Base-by-base conservation (phyloP, 2,329 filamentous ascomycete genomes). In the Aspergillus sp. region DNA sequence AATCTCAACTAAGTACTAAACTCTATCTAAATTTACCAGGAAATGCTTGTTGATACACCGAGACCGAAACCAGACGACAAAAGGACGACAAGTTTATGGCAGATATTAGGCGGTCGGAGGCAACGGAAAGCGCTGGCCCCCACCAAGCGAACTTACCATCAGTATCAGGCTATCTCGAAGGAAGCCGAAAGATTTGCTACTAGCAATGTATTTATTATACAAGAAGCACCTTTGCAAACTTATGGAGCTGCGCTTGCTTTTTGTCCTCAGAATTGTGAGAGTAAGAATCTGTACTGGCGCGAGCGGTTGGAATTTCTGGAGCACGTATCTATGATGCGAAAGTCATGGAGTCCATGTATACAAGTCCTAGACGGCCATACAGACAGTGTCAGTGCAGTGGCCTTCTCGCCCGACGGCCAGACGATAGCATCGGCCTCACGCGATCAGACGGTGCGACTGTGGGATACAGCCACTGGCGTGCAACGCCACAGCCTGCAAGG, bases 161-260 rank as follows among this genome's bases (percentile, higher is more conserved):
- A 54, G 18, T 26, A 54, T 3, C 45, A 54, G 31, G 24, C 32
- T 49, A 50, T 58, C 18, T 58, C 54, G n/a, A 58, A 58, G 50
- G 56, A 58, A 26, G 45, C 46, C 20, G 51, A 58, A 24, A 58
- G 51, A 29, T 58, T 58, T 46, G 29, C 52, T 39, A 54, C 9
- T 46, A 49, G 24, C 10, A 29, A 49, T 47, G 49, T 11, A 6
- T 18, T 11, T 5, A 57, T 57, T 4, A 57, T 57, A 52, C 51
- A 58, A 47, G 46, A 58, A 24, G 51, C 56, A 45, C 56, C 51
- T 42, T 45, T 58, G 31, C 51, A 58, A 51, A 32, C 22, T 42
- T 58, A 58, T 18, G 36, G 51, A 11, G 46, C 29, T 22, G 52
- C 52, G 14, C 52, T 58, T 50, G 50, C 36, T 29, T 57, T 57